Base-by-base conservation (phyloP, 345 rosid species). In the Gossypium herbaceum region DNA sequence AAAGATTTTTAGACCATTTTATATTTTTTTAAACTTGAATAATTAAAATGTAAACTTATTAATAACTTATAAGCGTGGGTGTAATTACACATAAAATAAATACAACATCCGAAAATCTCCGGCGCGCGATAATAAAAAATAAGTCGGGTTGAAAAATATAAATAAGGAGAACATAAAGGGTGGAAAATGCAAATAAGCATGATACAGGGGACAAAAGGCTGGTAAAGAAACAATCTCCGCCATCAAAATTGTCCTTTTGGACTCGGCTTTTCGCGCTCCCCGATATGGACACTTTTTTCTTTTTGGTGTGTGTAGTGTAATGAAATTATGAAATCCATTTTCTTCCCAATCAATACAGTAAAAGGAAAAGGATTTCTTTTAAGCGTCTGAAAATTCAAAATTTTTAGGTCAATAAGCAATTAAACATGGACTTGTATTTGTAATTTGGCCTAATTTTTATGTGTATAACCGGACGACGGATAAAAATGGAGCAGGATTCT, bases 401-500 rank as follows among this genome's bases (percentile, higher is more conserved):
- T 27, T 57, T 9, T 57, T 24, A 52, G 54, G 59, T 51, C 13
- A 39, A 27, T 29, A 52, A 27, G 20, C 0, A 59, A 59, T 25
- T 25, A 59, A 51, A 51, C 60, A 70, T 29, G 73, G 47, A 70
- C 17, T 54, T 54, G 45, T 52, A 54, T 70, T 52, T 29, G 48
- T 70, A 34, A 70, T 34, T 51, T 56, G 16, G 13, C 11, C 22
- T n/a, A 34, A 29, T 54, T 52, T 34, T 16, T 17, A n/a, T 29
- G 25, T 11, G 58, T 50, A 16, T 24, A 24, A 24, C 57, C 58
- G 72, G 72, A 16, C 58, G 50, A 25, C 22, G 41, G 41, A 5
- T 34, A 34, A 44, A 44, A 69, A 81, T 73, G 85, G 79, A 79
- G 73, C 79, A 81, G 77, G 63, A 81, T 60, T 78, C 82, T 74